A percentile compares a stretch with the other conserved stretches of the same genome.
Evolutionary conservation across 108 stramenopile species (phyloP).

Genomic region (Cafeteria roenbergensis): DNA sequence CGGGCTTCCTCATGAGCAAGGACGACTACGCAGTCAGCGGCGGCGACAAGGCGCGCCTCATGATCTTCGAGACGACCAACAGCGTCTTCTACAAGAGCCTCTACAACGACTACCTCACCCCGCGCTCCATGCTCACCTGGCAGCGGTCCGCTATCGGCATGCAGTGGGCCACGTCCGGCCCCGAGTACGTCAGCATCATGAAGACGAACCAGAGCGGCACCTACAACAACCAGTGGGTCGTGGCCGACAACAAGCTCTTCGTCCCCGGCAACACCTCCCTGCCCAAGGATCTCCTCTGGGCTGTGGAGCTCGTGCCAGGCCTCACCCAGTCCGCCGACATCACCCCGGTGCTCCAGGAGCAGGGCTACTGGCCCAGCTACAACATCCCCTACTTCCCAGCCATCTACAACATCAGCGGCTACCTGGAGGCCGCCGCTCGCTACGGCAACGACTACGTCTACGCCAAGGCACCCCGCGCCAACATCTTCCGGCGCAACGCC

Average conservation of each 20-base stretch:
- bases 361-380: slow-evolving; percentile 7
- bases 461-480: background rate
- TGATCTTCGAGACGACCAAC: slow-evolving; percentile 27
- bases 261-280: background rate
- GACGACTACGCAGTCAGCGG: slow-evolving; percentile 19
- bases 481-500: background rate
- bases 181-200: slow-evolving; percentile 6
- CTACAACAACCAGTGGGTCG: slow-evolving; percentile 28
- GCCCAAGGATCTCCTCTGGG: background rate
- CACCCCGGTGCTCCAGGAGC: background rate
- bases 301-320: background rate
- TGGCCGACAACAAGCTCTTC: slow-evolving; percentile 16
- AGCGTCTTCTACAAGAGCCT: slow-evolving; percentile 7
- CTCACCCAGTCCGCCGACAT: background rate
- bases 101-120: slow-evolving; percentile 10
- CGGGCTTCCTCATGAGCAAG: slow-evolving; percentile 18
- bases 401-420: slow-evolving; percentile 1
- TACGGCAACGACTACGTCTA: background rate
- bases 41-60: background rate
- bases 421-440: background rate
- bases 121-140: slow-evolving; percentile 17
- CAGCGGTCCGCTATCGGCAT: slow-evolving; percentile 12
- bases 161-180: slow-evolving; percentile 1
- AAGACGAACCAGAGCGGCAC: slow-evolving; percentile 19
- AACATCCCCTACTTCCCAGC: slow-evolving; percentile 5